A percentile compares a stretch with the other conserved stretches of the same genome.
These are phyloP conservation scores for Cladophialophora bantiana DNA, from an alignment of 2,329 filamentous ascomycete species.

Conservation along the genomic window DNA sequence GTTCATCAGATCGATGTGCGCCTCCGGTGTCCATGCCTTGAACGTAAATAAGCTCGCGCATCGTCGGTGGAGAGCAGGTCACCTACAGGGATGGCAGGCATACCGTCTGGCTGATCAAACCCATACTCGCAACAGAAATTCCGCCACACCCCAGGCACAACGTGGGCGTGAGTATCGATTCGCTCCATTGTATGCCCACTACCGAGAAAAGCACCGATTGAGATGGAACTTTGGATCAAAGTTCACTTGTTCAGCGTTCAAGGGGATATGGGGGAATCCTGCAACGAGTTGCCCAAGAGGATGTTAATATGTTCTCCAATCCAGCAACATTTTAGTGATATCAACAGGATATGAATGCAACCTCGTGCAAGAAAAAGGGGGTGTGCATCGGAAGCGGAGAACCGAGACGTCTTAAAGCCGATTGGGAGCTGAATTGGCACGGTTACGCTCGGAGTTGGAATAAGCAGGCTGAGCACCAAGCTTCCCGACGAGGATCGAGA, in stretches of 20 bases:
- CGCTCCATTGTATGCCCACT: constrained; percentile 12
- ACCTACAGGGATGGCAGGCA: constrained; percentile 25
- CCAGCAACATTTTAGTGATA: background rate
- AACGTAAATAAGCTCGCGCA: background rate
- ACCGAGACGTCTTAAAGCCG: constrained; percentile 6
- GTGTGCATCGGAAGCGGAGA: constrained; percentile 14
- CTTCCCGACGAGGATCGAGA: background rate
- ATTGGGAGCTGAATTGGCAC: background rate
- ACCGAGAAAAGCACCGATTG: background rate
- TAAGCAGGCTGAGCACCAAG: background rate
- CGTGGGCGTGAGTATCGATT: constrained; percentile 31
- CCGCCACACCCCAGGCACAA: constrained; percentile 24
- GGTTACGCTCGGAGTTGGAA: background rate
- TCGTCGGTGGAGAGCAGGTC: background rate
- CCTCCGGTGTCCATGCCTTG: constrained; percentile 54
- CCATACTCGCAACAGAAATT: constrained; percentile 23
- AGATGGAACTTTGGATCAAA: background rate
- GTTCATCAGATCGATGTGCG: constrained; percentile 60
- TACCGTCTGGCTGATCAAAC: constrained; percentile 25
- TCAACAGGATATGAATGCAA: background rate
- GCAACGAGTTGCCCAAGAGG: background rate
- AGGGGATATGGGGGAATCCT: background rate
- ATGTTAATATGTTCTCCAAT: background rate
- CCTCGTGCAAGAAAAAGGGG: background rate
- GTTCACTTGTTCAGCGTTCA: background rate